Evolutionary conservation across 2,329 filamentous ascomycete genomes (phyloP).

Genomic region (Leptographium wingfieldii): DNA sequence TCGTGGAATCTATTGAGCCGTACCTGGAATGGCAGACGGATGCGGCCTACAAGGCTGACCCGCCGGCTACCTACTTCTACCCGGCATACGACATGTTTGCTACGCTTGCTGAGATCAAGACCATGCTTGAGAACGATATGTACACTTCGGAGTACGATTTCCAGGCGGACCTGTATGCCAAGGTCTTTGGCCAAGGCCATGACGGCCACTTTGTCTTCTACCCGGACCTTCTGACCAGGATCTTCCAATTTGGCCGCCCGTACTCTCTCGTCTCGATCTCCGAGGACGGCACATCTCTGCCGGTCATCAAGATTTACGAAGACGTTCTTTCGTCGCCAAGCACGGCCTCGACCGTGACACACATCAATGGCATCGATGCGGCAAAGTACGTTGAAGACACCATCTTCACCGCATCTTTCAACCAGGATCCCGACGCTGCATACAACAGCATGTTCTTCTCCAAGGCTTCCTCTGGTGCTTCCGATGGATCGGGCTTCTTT

Average conservation of each 20-base stretch:
- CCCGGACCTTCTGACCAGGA: slow-evolving; percentile 25
- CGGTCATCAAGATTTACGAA: slow-evolving; percentile 37
- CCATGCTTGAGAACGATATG: slow-evolving; percentile 19
- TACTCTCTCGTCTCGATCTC: slow-evolving; percentile 28
- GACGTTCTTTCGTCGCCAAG: slow-evolving; percentile 9
- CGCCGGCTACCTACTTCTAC: slow-evolving; percentile 24
- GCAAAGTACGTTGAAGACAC: slow-evolving; percentile 27
- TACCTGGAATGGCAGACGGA: slow-evolving; percentile 30
- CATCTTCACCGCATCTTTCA: slow-evolving; percentile 24
- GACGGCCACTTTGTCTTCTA: slow-evolving; percentile 30
- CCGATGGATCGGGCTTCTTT: slow-evolving; percentile 18
- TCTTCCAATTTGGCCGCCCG: slow-evolving; percentile 23
- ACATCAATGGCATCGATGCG: slow-evolving; percentile 19
- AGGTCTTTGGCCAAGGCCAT: slow-evolving; percentile 25
- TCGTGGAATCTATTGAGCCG: slow-evolving; percentile 25
- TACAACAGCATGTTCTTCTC: slow-evolving; percentile 28
- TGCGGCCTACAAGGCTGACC: slow-evolving; percentile 24
- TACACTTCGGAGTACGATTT: slow-evolving; percentile 28
- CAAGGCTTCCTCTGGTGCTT: slow-evolving; percentile 12
- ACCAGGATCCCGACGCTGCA: slow-evolving; percentile 18
- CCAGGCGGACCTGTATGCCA: slow-evolving; percentile 26
- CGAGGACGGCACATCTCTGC: slow-evolving; percentile 19
- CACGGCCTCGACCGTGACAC: slow-evolving; percentile 13
- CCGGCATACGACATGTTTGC: slow-evolving; percentile 25
- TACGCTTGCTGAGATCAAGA: slow-evolving; percentile 20